Conservation (phyloP, 208 protist species). For the Trypanosoma avium region DNA sequence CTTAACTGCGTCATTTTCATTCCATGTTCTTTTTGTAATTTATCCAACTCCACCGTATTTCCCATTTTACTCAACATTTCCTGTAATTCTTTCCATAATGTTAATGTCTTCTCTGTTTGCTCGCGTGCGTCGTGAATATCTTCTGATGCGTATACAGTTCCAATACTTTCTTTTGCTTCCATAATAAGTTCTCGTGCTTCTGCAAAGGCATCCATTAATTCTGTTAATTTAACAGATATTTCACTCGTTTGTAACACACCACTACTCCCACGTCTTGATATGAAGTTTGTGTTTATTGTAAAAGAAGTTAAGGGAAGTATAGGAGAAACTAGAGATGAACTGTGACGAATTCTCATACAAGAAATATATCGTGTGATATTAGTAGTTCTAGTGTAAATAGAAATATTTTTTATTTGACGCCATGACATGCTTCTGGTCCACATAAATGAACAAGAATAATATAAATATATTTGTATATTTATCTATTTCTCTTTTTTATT, state of each 20-base stretch:
- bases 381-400: background rate
- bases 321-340: background rate
- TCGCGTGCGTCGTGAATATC: conserved; percentile 65
- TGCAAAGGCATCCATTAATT: conserved; percentile 58
- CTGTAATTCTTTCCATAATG: conserved; percentile 49
- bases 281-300: background rate
- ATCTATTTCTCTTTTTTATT: background rate
- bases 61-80: conserved; percentile 29
- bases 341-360: background rate
- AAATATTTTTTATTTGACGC: background rate
- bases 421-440: background rate
- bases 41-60: conserved; percentile 26
- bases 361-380: background rate
- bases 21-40: conserved; percentile 50
- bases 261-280: background rate
- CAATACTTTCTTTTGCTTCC: conserved; percentile 63
- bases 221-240: conserved; percentile 33
- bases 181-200: conserved; percentile 68
- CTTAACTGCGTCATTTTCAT: conserved; percentile 73
- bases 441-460: conserved; percentile 5
- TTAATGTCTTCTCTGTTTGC: conserved; percentile 51
- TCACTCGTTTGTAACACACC: conserved; percentile 6
- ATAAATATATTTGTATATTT: conserved; percentile 2
- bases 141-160: conserved; percentile 67
- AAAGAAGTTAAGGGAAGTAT: too few relatives aligned